Conservation (phyloP, 768 basidiomycete genomes). For the Phanerodontia chrysosporium region DNA sequence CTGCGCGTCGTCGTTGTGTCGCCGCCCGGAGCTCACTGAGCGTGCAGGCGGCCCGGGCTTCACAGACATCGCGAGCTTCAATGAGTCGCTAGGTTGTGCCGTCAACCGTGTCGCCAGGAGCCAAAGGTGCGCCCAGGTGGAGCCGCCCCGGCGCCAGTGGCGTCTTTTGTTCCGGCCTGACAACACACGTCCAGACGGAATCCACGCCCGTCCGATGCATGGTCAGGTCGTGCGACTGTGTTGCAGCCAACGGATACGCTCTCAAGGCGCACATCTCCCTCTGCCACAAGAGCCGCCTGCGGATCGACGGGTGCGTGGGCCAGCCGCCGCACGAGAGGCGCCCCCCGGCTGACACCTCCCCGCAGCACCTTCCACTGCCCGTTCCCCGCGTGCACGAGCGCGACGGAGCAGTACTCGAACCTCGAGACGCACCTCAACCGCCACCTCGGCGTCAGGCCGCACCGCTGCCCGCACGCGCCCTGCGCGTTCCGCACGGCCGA, state of each 20-base stretch:
- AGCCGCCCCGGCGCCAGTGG: neutral
- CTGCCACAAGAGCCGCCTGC: neutral
- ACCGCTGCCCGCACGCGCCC: neutral
- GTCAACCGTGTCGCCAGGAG: too few relatives aligned
- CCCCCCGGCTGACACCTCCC: neutral
- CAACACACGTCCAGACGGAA: neutral
- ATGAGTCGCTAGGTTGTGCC: too few relatives aligned
- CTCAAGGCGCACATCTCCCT: neutral
- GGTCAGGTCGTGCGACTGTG: neutral
- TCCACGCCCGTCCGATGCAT: neutral
- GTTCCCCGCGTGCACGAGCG: neutral
- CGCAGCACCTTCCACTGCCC: neutral
- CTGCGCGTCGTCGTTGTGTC: constrained; percentile 42
- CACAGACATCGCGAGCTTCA: constrained; percentile 56
- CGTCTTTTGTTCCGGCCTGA: neutral
- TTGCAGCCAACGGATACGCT: neutral
- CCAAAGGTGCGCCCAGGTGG: neutral
- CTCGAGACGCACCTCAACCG: neutral
- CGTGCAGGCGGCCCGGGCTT: constrained; percentile 52
- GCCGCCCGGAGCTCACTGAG: neutral
- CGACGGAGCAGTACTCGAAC: neutral
- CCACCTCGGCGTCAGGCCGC: neutral
- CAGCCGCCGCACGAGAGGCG: neutral
- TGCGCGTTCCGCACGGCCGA: neutral
- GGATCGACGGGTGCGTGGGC: neutral